phyloP scores from a whole-genome alignment of 441 rosid genomes.

The Monsonia emarginata region DNA sequence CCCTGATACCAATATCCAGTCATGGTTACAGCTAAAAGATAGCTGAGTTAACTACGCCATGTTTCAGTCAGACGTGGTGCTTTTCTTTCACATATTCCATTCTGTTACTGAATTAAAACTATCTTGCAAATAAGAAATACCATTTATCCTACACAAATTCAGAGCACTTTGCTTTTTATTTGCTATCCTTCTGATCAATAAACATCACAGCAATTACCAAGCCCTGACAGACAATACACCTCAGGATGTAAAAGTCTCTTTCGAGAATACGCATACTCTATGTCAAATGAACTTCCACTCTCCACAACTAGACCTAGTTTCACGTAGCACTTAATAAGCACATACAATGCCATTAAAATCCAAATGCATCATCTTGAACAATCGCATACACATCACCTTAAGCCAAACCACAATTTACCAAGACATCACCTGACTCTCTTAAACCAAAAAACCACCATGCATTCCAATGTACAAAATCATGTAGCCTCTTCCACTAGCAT shows the following conservation, averaged over 20 bases:
- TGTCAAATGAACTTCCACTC: not conserved
- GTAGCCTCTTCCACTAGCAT: not conserved
- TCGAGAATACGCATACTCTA: not conserved
- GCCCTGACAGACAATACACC: not conserved
- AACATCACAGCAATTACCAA: not conserved
- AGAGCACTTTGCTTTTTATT: not conserved
- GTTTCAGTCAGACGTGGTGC: not conserved
- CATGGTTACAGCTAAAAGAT: not conserved
- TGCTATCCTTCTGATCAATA: not conserved
- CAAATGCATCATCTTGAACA: not conserved
- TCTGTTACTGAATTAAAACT: not conserved
- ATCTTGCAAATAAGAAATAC: not conserved
- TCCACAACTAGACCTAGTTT: not conserved
- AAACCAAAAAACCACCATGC: not conserved
- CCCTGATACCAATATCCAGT: not conserved
- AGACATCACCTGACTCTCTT: not conserved
- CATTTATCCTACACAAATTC: not conserved
- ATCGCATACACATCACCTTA: not conserved
- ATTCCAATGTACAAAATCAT: not conserved
- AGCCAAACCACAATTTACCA: not conserved
- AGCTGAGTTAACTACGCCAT: not conserved
- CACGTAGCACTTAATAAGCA: not conserved
- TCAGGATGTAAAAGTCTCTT: not conserved
- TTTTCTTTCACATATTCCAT: not conserved
- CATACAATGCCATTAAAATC: not conserved